Conservation (phyloP, 1,284 basidiomycete genomes). For the Ganoderma leucocontextum region DNA sequence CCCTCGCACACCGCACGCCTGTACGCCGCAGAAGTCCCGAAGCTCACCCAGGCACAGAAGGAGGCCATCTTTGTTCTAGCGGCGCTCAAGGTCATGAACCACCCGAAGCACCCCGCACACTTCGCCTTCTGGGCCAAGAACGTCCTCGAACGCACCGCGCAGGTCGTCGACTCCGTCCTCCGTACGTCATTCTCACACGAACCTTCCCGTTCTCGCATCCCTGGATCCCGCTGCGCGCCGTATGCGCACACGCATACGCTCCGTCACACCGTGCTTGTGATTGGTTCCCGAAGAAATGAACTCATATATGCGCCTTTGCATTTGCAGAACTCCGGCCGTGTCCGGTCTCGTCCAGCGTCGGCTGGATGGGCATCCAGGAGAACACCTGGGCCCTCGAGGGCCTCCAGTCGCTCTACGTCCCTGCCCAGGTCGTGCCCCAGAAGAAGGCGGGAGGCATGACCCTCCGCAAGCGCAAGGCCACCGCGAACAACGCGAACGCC, state of each 20-base stretch:
- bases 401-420: conserved; percentile 29
- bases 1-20: conserved; percentile 23
- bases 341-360: conserved; percentile 34
- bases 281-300: background rate
- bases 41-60: conserved; percentile 30
- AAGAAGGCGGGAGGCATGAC: conserved; percentile 33
- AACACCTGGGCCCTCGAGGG: conserved; percentile 34
- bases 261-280: background rate
- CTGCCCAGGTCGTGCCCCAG: conserved; percentile 23
- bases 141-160: conserved; percentile 31
- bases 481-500: conserved; percentile 12
- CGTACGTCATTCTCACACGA: conserved; percentile 30
- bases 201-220: conserved; percentile 5
- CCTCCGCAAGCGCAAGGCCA: conserved; percentile 36
- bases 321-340: conserved; percentile 33
- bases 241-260: conserved; percentile 7
- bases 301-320: background rate
- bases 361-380: conserved; percentile 35
- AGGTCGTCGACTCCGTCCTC: conserved; percentile 34
- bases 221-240: background rate
- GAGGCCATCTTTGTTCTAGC: conserved; percentile 38
- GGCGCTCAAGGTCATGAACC: conserved; percentile 36
- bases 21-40: conserved; percentile 23
- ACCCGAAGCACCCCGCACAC: conserved; percentile 35
- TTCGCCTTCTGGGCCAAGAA: conserved; percentile 38